Evolutionary conservation across 2,329 filamentous ascomycete genomes (phyloP).

Genomic region (Cladosporium oxysporum): DNA sequence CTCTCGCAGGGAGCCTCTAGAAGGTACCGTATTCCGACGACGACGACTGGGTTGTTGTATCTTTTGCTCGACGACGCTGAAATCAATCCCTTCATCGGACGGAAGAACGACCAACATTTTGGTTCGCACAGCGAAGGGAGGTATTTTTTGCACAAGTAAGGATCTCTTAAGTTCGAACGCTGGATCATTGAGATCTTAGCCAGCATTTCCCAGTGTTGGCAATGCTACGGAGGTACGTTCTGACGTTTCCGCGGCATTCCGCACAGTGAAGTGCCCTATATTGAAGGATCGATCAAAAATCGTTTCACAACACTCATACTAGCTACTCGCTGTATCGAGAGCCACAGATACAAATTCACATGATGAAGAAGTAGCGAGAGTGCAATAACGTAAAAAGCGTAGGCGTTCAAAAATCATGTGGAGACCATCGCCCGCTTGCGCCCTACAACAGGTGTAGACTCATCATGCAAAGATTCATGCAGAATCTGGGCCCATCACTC

Average conservation of each 20-base stretch:
- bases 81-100: neutral
- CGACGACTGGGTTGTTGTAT: too few relatives aligned
- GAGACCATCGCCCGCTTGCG: neutral
- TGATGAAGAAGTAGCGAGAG: neutral
- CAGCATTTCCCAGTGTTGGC: too few relatives aligned
- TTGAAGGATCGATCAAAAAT: neutral
- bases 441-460: neutral
- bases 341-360: neutral
- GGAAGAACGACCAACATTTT: neutral
- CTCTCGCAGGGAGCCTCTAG: too few relatives aligned
- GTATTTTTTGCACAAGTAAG: neutral
- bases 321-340: neutral
- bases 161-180: neutral
- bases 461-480: neutral
- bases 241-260: neutral
- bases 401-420: neutral
- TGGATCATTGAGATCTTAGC: neutral
- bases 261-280: too few relatives aligned
- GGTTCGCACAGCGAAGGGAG: neutral
- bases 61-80: too few relatives aligned
- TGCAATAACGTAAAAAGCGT: neutral
- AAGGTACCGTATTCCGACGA: too few relatives aligned
- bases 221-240: too few relatives aligned
- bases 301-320: neutral
- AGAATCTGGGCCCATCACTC: neutral